Percentiles rank a stretch among this genome's conserved stretches.
Conservation (phyloP, 2,329 filamentous ascomycete genomes). For the Curvularia hawaiiensis region DNA sequence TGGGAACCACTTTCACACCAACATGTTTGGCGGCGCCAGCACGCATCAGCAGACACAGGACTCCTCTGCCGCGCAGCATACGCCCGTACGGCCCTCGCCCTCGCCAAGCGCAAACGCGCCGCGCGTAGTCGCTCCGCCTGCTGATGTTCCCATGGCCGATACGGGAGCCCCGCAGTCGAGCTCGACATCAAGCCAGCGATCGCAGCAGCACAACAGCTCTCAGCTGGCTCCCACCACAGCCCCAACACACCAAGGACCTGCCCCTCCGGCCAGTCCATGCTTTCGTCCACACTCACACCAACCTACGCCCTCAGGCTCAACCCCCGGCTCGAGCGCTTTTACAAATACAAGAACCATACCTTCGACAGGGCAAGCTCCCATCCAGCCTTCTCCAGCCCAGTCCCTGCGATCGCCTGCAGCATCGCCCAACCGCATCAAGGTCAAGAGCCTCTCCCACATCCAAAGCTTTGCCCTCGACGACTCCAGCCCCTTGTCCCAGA, state of each 20-base stretch:
- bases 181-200: constrained; percentile 36
- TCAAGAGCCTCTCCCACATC: constrained; percentile 89
- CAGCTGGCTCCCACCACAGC: constrained; percentile 24
- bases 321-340: constrained; percentile 23
- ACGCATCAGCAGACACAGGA: constrained; percentile 50
- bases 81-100: constrained; percentile 41
- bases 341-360: constrained; percentile 30
- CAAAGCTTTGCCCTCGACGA: constrained; percentile 86
- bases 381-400: constrained; percentile 35
- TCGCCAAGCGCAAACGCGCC: constrained; percentile 34
- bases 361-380: constrained; percentile 14
- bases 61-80: constrained; percentile 43
- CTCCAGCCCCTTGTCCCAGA: constrained; percentile 62
- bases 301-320: constrained; percentile 31
- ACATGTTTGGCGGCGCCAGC: constrained; percentile 63
- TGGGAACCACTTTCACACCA: constrained; percentile 74
- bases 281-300: constrained; percentile 45
- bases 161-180: constrained; percentile 39
- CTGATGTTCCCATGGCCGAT: constrained; percentile 49
- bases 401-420: constrained; percentile 38
- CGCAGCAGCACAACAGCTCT: constrained; percentile 32
- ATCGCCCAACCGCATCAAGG: constrained; percentile 65
- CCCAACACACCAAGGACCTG: constrained; percentile 24
- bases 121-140: constrained; percentile 30
- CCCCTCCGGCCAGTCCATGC: constrained; percentile 42